Conservation (phyloP, 768 basidiomycete species). For the Suillus lakei region DNA sequence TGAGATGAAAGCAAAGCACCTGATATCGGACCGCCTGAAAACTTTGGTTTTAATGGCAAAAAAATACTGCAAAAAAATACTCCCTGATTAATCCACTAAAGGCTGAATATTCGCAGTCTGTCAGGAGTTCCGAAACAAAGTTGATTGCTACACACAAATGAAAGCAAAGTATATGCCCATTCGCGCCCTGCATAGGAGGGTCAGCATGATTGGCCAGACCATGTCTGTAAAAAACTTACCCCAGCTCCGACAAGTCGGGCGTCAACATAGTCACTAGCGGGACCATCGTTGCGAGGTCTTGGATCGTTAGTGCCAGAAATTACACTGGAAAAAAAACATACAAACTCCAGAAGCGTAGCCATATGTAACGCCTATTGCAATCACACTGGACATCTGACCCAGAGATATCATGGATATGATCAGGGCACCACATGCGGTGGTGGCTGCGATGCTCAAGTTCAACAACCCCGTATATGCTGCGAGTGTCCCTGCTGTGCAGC, state of each 20-base stretch:
- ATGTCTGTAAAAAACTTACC: conserved; percentile 28
- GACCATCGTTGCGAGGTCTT: conserved; percentile 45
- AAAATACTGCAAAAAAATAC: background rate
- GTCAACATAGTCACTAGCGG: conserved; percentile 51
- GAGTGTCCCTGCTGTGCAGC: conserved; percentile 47
- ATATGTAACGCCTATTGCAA: conserved; percentile 49
- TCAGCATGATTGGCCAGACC: background rate
- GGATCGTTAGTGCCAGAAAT: background rate
- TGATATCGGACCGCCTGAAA: conserved; percentile 55
- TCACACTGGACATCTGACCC: conserved; percentile 39
- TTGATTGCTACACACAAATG: conserved; percentile 32
- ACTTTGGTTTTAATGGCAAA: conserved; percentile 8
- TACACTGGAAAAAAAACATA: conserved; percentile 31
- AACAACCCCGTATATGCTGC: conserved; percentile 46
- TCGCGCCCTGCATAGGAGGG: conserved; percentile 26
- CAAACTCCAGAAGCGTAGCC: conserved; percentile 54
- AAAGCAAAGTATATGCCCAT: conserved; percentile 56
- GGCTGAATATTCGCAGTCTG: conserved; percentile 15
- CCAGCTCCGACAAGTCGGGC: conserved; percentile 54
- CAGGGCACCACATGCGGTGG: conserved; percentile 38
- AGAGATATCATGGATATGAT: conserved; percentile 52
- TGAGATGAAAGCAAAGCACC: conserved; percentile 55
- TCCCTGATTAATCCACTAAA: conserved; percentile 26
- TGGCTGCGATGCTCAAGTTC: conserved; percentile 45
- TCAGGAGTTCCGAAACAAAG: background rate